Base-by-base conservation (phyloP, 371 early-diverging fungal genomes). In the Catenaria anguillulae region DNA sequence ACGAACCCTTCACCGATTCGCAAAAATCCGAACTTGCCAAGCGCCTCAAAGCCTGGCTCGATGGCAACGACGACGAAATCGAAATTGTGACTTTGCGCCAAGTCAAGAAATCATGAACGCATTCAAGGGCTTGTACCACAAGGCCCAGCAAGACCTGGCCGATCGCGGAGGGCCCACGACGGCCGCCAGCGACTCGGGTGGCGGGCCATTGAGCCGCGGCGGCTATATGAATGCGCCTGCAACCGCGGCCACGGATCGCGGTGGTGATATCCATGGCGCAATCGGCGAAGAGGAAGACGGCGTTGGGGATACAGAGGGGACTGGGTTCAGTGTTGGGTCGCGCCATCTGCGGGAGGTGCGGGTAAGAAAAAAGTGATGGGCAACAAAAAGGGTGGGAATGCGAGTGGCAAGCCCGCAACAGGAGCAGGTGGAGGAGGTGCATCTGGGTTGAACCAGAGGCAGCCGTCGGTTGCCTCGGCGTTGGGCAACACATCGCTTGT, bases 321-420 rank as follows among this genome's bases (percentile, higher is more conserved):
- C 50, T 33, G 78, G 80, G 15, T 79, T 79, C 63, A 74, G 75
- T 13, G 65, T 79, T 37, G 80, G 80, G 8, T n/a, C n/a, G n/a
- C n/a, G n/a, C n/a, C n/a, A n/a, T n/a, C n/a, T n/a, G n/a, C n/a
- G n/a, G n/a, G n/a, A n/a, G n/a, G n/a, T n/a, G n/a, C n/a, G n/a
- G n/a, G n/a, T n/a, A n/a, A n/a, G n/a, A n/a, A n/a, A n/a, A n/a
- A n/a, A n/a, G n/a, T n/a, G n/a, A n/a, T n/a, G n/a, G n/a, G n/a
- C n/a, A n/a, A n/a, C n/a, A n/a, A n/a, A n/a, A n/a, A n/a, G n/a
- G n/a, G n/a, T n/a, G n/a, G n/a, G n/a, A n/a, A n/a, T n/a, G n/a
- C n/a, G n/a, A n/a, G n/a, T n/a, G n/a, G n/a, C n/a, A n/a, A n/a
- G n/a, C n/a, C n/a, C n/a, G n/a, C n/a, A n/a, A n/a, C n/a, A n/a